Percentiles rank a stretch among this genome's conserved stretches.
Conservation (phyloP, 768 basidiomycete species). For the Multifurca ochricompacta region DNA sequence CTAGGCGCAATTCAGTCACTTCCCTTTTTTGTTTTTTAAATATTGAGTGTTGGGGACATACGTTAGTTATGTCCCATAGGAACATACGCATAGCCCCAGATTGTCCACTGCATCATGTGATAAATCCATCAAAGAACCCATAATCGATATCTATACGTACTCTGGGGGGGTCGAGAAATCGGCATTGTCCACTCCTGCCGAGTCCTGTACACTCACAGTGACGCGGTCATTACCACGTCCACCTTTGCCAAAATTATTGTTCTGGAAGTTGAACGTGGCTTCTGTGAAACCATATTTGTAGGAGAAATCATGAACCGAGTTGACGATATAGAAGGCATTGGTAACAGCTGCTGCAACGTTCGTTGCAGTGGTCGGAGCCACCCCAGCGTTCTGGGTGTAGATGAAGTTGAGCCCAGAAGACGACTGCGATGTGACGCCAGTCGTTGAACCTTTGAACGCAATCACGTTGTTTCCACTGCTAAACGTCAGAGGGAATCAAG, state of each 20-base stretch:
- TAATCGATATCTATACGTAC: slow-evolving; percentile 25
- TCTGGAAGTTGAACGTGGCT: slow-evolving; percentile 52
- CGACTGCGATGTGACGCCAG: slow-evolving; percentile 32
- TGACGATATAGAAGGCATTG: slow-evolving; percentile 53
- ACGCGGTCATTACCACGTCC: slow-evolving; percentile 45
- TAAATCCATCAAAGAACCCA: not conserved
- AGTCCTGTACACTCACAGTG: slow-evolving; percentile 43
- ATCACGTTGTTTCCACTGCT: slow-evolving; percentile 34
- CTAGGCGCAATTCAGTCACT: slow-evolving; percentile 21
- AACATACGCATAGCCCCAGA: slow-evolving; percentile 40
- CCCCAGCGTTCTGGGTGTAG: slow-evolving; percentile 30
- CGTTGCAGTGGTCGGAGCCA: slow-evolving; percentile 33
- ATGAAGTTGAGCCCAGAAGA: slow-evolving; percentile 34
- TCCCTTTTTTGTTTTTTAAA: not conserved
- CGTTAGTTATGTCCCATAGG: slow-evolving; percentile 27
- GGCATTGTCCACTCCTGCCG: slow-evolving; percentile 37
- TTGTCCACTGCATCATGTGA: slow-evolving; percentile 24
- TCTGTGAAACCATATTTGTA: slow-evolving; percentile 57
- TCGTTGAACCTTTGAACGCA: slow-evolving; percentile 28
- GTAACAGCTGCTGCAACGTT: slow-evolving; percentile 50
- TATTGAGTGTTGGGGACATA: slow-evolving; percentile 19
- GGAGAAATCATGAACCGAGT: slow-evolving; percentile 47
- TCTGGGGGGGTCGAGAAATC: slow-evolving; percentile 40
- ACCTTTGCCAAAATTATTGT: slow-evolving; percentile 44
- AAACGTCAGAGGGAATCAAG: not conserved